Conservation (phyloP, 768 basidiomycete genomes). For the Paxillus ammoniavirescens region DNA sequence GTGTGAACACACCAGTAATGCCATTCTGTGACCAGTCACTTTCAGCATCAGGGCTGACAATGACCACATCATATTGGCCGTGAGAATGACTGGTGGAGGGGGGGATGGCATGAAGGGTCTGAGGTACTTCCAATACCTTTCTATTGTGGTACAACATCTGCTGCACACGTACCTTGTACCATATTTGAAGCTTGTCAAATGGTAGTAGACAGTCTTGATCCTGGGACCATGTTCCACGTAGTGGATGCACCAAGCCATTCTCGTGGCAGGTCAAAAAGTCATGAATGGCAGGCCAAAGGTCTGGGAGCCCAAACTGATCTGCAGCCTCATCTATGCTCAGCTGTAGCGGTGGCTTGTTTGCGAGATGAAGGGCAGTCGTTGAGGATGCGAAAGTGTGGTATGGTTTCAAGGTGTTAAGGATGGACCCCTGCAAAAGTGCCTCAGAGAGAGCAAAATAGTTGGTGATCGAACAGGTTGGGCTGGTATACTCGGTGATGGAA, state of each 20-base stretch:
- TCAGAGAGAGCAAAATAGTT: not conserved
- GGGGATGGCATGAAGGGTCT: not conserved
- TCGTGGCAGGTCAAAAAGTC: not conserved
- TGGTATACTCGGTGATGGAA: not conserved
- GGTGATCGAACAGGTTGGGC: not conserved
- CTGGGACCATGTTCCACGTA: no score
- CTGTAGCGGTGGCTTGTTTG: not conserved
- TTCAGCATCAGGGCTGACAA: constrained; percentile 4
- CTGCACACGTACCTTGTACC: not conserved
- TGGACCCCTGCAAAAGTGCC: not conserved
- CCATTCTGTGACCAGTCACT: constrained; percentile 10
- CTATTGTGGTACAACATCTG: constrained; percentile 3
- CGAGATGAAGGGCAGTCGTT: constrained; percentile 5
- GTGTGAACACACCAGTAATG: not conserved
- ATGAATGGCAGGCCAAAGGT: not conserved
- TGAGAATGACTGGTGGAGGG: constrained; percentile 5
- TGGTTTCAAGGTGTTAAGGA: not conserved
- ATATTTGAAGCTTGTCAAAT: constrained; percentile 1
- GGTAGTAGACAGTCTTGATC: no score
- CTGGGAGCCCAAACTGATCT: not conserved
- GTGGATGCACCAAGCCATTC: no score
- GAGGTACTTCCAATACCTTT: constrained; percentile 12
- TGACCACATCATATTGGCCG: constrained; percentile 10
- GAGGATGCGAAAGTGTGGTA: not conserved
- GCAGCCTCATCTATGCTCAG: constrained; percentile 1